A percentile compares a stretch with the other conserved stretches of the same genome.
These are phyloP conservation scores for Ceratocystis albifundus DNA, from an alignment of 2,329 filamentous ascomycete genomes.

Conservation along the genomic window DNA sequence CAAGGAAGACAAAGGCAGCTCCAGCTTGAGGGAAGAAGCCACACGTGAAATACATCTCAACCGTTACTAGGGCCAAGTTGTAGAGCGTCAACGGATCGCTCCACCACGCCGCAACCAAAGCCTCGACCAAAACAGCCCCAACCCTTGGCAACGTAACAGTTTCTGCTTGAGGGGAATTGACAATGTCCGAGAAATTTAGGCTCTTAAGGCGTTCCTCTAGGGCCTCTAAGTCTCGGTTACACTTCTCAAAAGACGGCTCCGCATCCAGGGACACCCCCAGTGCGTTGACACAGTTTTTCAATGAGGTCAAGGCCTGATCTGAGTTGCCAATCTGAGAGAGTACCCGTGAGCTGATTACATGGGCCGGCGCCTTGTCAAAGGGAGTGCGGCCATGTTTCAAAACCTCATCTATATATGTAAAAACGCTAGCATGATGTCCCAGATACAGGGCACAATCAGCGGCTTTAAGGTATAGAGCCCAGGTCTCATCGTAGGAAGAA, in stretches of 20 bases:
- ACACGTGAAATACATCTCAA: constrained; percentile 51
- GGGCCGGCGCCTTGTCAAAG: constrained; percentile 72
- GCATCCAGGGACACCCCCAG: constrained; percentile 57
- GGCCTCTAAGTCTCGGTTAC: constrained; percentile 60
- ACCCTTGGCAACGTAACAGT: constrained; percentile 50
- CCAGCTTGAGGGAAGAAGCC: constrained; percentile 60
- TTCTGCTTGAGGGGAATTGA: constrained; percentile 28
- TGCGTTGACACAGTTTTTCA: constrained; percentile 59
- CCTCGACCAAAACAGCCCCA: constrained; percentile 59
- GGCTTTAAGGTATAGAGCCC: constrained; percentile 64
- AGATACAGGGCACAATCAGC: constrained; percentile 77
- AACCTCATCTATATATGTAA: constrained; percentile 55
- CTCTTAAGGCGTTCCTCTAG: constrained; percentile 49
- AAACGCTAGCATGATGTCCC: constrained; percentile 56
- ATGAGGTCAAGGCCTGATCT: constrained; percentile 52
- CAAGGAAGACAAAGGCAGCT: constrained; percentile 55
- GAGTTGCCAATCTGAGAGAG: constrained; percentile 63
- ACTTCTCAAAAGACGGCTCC: constrained; percentile 60
- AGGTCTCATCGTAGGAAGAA: constrained; percentile 67
- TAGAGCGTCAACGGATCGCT: constrained; percentile 61
- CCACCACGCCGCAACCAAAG: constrained; percentile 62
- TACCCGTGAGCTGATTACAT: constrained; percentile 71
- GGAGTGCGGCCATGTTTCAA: constrained; percentile 58
- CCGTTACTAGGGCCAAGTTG: constrained; percentile 54
- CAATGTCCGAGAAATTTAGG: constrained; percentile 40